A percentile compares a stretch with the other conserved stretches of the same genome.
These are phyloP conservation scores for Nannizziopsis barbatae DNA, from an alignment of 2,329 filamentous ascomycete species.

Conservation along the genomic window DNA sequence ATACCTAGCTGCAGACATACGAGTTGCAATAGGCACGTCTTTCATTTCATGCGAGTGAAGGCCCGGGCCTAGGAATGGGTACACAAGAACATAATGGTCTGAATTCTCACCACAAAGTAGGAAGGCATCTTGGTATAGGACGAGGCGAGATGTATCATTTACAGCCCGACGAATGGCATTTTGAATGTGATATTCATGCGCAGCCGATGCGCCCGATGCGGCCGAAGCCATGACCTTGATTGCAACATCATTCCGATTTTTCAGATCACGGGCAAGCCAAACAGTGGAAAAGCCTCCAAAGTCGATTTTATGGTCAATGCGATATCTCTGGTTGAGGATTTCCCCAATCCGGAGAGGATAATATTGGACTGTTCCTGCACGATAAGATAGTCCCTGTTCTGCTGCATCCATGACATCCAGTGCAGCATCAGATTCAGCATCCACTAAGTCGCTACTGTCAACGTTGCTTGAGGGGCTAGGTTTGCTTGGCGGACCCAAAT, in stretches of 20 bases:
- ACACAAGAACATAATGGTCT: constrained; percentile 17
- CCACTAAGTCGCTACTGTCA: constrained; percentile 1
- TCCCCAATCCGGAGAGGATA: constrained; percentile 2
- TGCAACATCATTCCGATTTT: constrained; percentile 12
- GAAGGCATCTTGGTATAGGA: constrained; percentile 10
- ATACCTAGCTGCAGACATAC: constrained; percentile 23
- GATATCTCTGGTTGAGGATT: constrained; percentile 4
- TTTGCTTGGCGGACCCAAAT: background rate
- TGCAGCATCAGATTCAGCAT: background rate
- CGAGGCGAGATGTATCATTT: constrained; percentile 11
- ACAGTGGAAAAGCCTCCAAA: constrained; percentile 3
- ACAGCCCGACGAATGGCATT: constrained; percentile 8
- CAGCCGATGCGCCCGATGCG: background rate
- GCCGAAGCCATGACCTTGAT: constrained; percentile 9
- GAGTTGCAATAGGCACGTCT: constrained; percentile 17
- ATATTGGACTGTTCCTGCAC: background rate
- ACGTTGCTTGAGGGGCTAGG: background rate
- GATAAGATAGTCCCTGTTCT: background rate
- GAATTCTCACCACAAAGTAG: constrained; percentile 2
- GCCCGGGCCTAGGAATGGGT: constrained; percentile 20
- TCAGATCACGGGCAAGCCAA: constrained; percentile 1
- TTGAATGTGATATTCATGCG: constrained; percentile 12
- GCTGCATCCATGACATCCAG: background rate
- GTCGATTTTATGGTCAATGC: constrained; percentile 1
- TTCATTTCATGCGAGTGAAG: constrained; percentile 4